Evolutionary conservation across 2,329 filamentous ascomycete genomes (phyloP).

Genomic region (Fusarium compactum): DNA sequence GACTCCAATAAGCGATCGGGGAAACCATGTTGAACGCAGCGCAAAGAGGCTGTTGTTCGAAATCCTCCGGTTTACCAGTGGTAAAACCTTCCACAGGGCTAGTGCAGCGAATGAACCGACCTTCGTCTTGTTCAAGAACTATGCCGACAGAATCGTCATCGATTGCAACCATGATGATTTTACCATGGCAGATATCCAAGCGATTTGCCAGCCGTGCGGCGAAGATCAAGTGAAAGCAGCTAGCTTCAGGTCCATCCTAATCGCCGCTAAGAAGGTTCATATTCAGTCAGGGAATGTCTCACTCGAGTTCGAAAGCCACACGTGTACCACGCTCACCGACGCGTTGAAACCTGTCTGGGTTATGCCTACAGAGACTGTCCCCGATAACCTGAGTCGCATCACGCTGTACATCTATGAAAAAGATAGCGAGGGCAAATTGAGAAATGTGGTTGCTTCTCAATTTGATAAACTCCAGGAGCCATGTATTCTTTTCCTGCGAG

Average conservation of each 20-base stretch:
- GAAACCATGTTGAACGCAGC: conserved; percentile 18
- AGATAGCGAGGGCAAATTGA: not conserved
- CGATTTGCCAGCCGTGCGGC: conserved; percentile 11
- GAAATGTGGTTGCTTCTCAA: not conserved
- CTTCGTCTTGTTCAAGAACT: conserved; percentile 24
- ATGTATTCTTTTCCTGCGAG: conserved; percentile 11
- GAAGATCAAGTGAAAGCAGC: conserved; percentile 12
- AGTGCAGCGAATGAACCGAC: not conserved
- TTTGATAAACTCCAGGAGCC: conserved; percentile 8
- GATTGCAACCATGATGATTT: conserved; percentile 35
- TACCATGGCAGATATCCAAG: conserved; percentile 11
- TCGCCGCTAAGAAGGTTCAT: conserved; percentile 21
- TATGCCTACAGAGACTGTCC: not conserved
- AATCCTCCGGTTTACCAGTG: conserved; percentile 23
- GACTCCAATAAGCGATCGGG: not conserved
- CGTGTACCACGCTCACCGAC: too few species aligned
- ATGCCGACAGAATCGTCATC: conserved; percentile 14
- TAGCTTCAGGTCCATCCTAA: conserved; percentile 35
- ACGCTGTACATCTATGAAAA: conserved; percentile 28
- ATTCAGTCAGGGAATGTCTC: conserved; percentile 37
- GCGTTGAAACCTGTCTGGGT: conserved; percentile 29
- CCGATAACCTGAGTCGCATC: conserved; percentile 15
- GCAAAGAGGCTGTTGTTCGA: conserved; percentile 30
- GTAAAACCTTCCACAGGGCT: conserved; percentile 19
- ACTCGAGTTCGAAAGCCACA: conserved; percentile 1